A percentile compares a stretch with the other conserved stretches of the same genome.
These are phyloP conservation scores for Mangifera indica DNA, from an alignment of 345 rosid genomes.

Conservation along the genomic window DNA sequence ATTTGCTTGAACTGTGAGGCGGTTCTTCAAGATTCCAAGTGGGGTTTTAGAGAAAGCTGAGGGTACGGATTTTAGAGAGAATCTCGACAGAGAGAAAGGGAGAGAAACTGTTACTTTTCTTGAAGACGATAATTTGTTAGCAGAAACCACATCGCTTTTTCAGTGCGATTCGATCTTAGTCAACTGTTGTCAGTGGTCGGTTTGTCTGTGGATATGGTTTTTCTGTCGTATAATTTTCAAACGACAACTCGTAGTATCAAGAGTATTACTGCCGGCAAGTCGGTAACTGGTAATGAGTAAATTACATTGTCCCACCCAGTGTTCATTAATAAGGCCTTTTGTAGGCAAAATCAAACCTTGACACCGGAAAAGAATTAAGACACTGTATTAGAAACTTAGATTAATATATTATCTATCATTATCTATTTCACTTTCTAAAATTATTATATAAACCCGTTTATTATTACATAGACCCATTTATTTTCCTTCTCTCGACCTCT, in stretches of 20 bases:
- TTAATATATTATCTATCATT: too few relatives aligned
- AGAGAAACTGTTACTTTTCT: background rate
- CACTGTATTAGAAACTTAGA: too few relatives aligned
- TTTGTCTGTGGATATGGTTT: background rate
- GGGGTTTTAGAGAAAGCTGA: background rate
- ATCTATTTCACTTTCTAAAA: too few relatives aligned
- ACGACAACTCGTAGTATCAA: background rate
- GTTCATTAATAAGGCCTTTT: too few relatives aligned
- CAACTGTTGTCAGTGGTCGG: background rate
- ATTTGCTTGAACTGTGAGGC: background rate
- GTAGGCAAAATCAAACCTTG: too few relatives aligned
- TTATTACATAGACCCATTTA: too few relatives aligned
- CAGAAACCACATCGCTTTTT: conserved; percentile 3
- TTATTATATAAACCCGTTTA: too few relatives aligned
- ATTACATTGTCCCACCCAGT: too few relatives aligned
- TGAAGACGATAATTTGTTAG: background rate
- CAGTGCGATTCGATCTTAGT: background rate
- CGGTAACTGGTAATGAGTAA: too few relatives aligned
- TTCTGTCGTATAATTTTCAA: background rate
- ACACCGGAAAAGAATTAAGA: too few relatives aligned
- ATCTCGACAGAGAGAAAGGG: background rate
- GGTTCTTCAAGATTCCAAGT: background rate
- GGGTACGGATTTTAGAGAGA: background rate
- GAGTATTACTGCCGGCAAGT: too few relatives aligned
- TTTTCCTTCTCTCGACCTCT: too few relatives aligned